phyloP scores from a whole-genome alignment of 1,139 yeast genomes.

The Hemisphaericaspora subhashii region DNA sequence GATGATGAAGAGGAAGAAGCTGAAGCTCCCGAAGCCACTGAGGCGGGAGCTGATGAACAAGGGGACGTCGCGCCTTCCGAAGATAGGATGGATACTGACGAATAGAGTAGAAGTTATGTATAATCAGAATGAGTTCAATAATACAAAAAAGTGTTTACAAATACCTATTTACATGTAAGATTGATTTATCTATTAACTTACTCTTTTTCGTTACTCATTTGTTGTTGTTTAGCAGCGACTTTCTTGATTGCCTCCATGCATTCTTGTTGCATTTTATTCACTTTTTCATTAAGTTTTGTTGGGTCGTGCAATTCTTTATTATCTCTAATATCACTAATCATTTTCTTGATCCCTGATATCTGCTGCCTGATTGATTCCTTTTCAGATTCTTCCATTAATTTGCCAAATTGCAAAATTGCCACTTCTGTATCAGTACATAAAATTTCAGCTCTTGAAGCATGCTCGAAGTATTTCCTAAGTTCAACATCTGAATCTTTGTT shows the following conservation, averaged over 20 bases:
- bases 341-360: slow-evolving; percentile 37
- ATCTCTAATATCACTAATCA: slow-evolving; percentile 49
- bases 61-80: slow-evolving; percentile 14
- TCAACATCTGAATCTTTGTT: slow-evolving; percentile 45
- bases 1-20: slow-evolving; percentile 38
- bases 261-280: slow-evolving; percentile 50
- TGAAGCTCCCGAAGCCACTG: slow-evolving; percentile 34
- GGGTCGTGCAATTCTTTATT: slow-evolving; percentile 35
- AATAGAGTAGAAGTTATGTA: slow-evolving; percentile 17
- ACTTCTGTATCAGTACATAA: slow-evolving; percentile 57
- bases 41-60: slow-evolving; percentile 18
- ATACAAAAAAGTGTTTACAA: neutral
- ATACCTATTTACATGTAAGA: slow-evolving; percentile 7
- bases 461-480: slow-evolving; percentile 40
- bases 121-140: neutral
- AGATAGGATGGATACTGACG: slow-evolving; percentile 57
- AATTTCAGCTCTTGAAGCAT: slow-evolving; percentile 55
- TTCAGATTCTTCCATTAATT: slow-evolving; percentile 39
- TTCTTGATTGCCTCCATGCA: slow-evolving; percentile 53
- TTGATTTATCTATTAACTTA: neutral
- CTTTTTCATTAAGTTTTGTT: slow-evolving; percentile 37
- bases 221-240: slow-evolving; percentile 48
- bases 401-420: slow-evolving; percentile 47
- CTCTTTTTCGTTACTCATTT: slow-evolving; percentile 13
- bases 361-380: slow-evolving; percentile 26